Evolutionary conservation across 73 alveolate genomes (phyloP), one percentile per base, ranked within the genome.

Genomic region (Stentor coeruleus): DNA sequence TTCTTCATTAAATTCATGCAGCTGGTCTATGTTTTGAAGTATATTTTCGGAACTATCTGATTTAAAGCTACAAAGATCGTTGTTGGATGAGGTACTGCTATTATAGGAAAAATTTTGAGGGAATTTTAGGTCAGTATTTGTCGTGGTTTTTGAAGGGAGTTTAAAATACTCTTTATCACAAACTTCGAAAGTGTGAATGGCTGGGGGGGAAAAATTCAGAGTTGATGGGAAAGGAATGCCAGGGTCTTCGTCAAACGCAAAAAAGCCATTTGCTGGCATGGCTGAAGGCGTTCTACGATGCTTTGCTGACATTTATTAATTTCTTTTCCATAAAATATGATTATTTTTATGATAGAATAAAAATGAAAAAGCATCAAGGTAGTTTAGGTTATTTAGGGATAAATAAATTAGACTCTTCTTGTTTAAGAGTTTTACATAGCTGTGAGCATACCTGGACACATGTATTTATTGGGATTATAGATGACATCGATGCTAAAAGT

Each of bases 361-460:
- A n/a, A n/a, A n/a, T n/a, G n/a, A n/a, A n/a, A n/a, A n/a, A n/a
- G n/a, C n/a, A n/a, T n/a, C n/a, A n/a, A n/a, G n/a, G n/a, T n/a
- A n/a, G n/a, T n/a, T 49, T 49, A 49, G 66, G 20, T 49, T 49
- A 49, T 20, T 49, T 49, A 11, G 66, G 66, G 33, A 66, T 33
- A 33, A 66, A 66, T 20, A 66, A 40, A 66, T 66, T 20, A 20
- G 20, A 26, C 33, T 66, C 79, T 66, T 66, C 79, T 66, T 20
- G 37, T 2, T 66, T 66, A 0, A 66, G 36, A 26, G 26, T 20
- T 66, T 31, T 66, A 37, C n/a, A 31, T 26, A 66, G 79, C 42
- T 66, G 36, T 26, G 1, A 0, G 0, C n/a, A 20, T 20, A 26
- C 37, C 33, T 66, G 79, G 49, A 66, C 39, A 0, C n/a, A 20